A percentile compares a stretch with the other conserved stretches of the same genome.
phyloP scores from a whole-genome alignment of 1,284 basidiomycete species.

The Filobasidium uniguttulatum region DNA sequence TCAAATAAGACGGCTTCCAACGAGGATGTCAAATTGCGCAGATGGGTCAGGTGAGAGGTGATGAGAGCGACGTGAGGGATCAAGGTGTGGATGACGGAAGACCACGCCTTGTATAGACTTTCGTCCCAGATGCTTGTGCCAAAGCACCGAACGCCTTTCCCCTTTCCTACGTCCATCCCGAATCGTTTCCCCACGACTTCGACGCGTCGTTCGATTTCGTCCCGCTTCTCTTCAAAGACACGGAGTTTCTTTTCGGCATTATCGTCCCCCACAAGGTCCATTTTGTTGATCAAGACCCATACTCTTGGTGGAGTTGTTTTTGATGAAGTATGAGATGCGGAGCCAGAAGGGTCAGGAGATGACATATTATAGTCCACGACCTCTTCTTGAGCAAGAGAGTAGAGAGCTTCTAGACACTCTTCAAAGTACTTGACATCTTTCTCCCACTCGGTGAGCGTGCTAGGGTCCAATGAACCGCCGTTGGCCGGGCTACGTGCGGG shows the following conservation, averaged over 20 bases:
- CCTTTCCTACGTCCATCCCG: conserved; percentile 13
- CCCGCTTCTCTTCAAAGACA: conserved; percentile 46
- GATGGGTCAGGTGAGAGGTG: conserved; percentile 66
- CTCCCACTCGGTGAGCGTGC: conserved; percentile 42
- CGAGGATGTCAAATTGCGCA: conserved; percentile 72
- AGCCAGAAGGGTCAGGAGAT: conserved; percentile 14
- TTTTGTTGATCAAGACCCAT: conserved; percentile 92
- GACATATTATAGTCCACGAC: background rate
- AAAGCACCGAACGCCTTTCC: conserved; percentile 41
- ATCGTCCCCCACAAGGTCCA: conserved; percentile 58
- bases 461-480: background rate
- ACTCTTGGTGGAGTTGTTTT: conserved; percentile 46
- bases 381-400: conserved; percentile 1
- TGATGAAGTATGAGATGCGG: too few relatives aligned
- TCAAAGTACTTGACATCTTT: conserved; percentile 71
- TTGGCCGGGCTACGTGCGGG: background rate
- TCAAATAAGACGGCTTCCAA: conserved; percentile 94
- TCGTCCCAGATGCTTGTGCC: conserved; percentile 99
- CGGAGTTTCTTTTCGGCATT: conserved; percentile 48
- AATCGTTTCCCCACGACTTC: conserved; percentile 18
- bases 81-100: conserved; percentile 86
- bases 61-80: conserved; percentile 89
- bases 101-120: conserved; percentile 96
- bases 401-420: conserved; percentile 64
- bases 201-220: conserved; percentile 24